Evolutionary conservation across 106 monocot genomes (phyloP).

Genomic region (Allium sativum): DNA sequence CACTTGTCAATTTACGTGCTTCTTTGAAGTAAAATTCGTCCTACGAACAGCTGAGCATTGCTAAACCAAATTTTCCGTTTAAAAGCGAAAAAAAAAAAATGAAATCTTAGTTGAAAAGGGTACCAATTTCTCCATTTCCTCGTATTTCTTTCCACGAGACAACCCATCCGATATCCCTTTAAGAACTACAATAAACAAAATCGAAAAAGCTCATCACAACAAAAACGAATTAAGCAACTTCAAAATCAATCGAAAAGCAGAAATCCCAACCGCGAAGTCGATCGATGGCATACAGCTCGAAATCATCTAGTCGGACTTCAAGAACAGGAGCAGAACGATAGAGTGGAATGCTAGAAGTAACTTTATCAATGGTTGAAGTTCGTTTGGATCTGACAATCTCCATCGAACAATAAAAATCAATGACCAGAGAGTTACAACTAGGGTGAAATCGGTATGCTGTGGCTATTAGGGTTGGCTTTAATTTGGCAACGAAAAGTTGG

Average conservation of each 20-base stretch:
- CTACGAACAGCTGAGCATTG: too few relatives aligned
- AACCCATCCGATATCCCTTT: constrained; percentile 85
- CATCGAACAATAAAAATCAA: constrained; percentile 19
- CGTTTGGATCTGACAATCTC: constrained; percentile 74
- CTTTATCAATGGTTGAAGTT: constrained; percentile 14
- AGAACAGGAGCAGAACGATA: constrained; percentile 57
- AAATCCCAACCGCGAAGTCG: constrained; percentile 50
- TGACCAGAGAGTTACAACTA: background rate
- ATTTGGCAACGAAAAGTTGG: background rate
- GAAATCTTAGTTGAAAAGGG: background rate
- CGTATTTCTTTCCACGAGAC: constrained; percentile 71
- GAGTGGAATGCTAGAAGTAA: constrained; percentile 29
- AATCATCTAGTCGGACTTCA: constrained; percentile 78
- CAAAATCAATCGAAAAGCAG: background rate
- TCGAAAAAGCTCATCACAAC: too few relatives aligned
- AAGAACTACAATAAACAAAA: constrained; percentile 33
- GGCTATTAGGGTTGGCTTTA: background rate
- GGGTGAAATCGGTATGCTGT: background rate
- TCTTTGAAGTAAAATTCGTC: too few relatives aligned
- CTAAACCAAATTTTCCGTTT: too few relatives aligned
- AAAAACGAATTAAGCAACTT: background rate
- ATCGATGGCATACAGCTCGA: constrained; percentile 85
- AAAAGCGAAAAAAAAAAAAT: too few relatives aligned
- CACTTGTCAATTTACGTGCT: too few relatives aligned
- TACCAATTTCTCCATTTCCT: constrained; percentile 95